Evolutionary conservation across 176 grass and related monocot genomes (phyloP).

Genomic region (Avena insularis): DNA sequence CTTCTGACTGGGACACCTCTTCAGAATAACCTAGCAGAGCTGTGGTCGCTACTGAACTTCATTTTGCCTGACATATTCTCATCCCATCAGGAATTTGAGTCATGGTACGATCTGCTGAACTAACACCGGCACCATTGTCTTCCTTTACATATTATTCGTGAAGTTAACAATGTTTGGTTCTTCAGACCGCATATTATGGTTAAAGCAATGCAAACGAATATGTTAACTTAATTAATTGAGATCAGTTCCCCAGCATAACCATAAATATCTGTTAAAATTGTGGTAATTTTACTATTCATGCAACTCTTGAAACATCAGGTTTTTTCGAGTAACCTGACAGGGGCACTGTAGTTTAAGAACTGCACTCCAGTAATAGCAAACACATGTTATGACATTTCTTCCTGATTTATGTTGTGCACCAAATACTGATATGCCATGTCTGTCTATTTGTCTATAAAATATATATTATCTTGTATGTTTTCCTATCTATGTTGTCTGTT

Average conservation of each 20-base stretch:
- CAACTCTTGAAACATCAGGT: background rate
- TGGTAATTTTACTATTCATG: background rate
- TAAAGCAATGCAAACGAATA: background rate
- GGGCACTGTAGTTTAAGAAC: background rate
- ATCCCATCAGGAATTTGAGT: constrained; percentile 92
- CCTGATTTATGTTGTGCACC: background rate
- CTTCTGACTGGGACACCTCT: constrained; percentile 96
- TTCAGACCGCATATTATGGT: background rate
- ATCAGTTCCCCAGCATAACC: background rate
- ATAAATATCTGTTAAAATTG: background rate
- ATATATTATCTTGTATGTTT: background rate
- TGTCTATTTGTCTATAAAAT: background rate
- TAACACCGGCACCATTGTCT: background rate
- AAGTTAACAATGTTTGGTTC: background rate
- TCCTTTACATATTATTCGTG: background rate
- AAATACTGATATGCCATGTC: background rate
- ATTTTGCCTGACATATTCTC: constrained; percentile 99
- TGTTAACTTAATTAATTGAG: background rate
- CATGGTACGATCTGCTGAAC: constrained; percentile 65
- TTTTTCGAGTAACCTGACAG: background rate
- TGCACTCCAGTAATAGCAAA: background rate
- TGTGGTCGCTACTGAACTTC: constrained; percentile 97
- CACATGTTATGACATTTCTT: background rate
- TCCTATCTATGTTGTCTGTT: background rate
- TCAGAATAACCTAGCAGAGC: constrained; percentile 96